A percentile compares a stretch with the other conserved stretches of the same genome.
Conservation (phyloP, 768 basidiomycete genomes). For the Boletus tomentosulus region DNA sequence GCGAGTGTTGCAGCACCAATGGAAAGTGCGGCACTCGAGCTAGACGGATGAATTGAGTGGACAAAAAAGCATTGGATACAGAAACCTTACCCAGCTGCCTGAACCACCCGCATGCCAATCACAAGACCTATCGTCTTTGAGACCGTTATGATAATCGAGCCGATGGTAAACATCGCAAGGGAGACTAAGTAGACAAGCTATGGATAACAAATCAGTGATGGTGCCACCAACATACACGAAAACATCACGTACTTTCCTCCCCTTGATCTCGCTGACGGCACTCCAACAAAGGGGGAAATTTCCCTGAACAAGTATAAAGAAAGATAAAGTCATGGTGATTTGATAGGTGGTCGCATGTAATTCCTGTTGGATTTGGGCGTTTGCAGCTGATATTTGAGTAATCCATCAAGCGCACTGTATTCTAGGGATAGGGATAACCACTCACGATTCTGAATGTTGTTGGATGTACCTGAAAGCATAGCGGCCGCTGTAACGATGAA, state of each 20-base stretch:
- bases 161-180: slow-evolving; percentile 48
- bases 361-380: slow-evolving; percentile 56
- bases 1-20: slow-evolving; percentile 72
- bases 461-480: slow-evolving; percentile 27
- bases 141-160: slow-evolving; percentile 54
- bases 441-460: slow-evolving; percentile 31
- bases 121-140: slow-evolving; percentile 53
- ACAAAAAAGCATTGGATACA: not conserved
- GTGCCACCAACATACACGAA: not conserved
- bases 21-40: slow-evolving; percentile 63
- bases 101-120: slow-evolving; percentile 65
- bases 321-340: slow-evolving; percentile 64
- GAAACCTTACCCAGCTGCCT: slow-evolving; percentile 53
- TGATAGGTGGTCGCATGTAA: slow-evolving; percentile 57
- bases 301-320: slow-evolving; percentile 74
- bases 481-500: slow-evolving; percentile 27
- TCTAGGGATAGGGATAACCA: not conserved
- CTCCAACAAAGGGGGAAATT: slow-evolving; percentile 36
- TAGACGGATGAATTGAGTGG: slow-evolving; percentile 17
- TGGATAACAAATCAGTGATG: not conserved
- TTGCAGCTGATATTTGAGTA: slow-evolving; percentile 47
- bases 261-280: slow-evolving; percentile 50
- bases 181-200: slow-evolving; percentile 57
- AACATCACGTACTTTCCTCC: slow-evolving; percentile 51
- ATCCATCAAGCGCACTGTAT: not conserved